A percentile compares a stretch with the other conserved stretches of the same genome.
Evolutionary conservation across 257 asterid genomes (phyloP).

Genomic region (Solanum chiquidenum): DNA sequence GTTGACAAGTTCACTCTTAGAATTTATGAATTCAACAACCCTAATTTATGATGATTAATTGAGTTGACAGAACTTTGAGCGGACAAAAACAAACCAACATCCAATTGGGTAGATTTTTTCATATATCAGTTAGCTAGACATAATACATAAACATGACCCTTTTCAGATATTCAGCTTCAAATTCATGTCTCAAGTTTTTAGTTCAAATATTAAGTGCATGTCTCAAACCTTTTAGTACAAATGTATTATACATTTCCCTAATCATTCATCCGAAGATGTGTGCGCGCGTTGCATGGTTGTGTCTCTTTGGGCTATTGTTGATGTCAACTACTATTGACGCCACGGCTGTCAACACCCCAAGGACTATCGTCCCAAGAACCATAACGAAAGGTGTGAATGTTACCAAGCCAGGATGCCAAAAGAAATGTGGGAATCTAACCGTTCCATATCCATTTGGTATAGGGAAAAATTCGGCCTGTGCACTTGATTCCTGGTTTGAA

Average conservation of each 20-base stretch:
- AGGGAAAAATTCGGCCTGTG: slow-evolving; percentile 21
- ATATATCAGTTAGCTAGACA: too few species aligned
- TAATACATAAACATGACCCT: too few species aligned
- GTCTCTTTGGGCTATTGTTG: neutral
- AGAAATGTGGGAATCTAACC: slow-evolving; percentile 23
- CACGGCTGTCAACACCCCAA: neutral
- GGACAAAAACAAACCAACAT: neutral
- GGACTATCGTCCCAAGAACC: neutral
- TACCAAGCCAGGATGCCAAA: slow-evolving; percentile 28
- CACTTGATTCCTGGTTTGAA: slow-evolving; percentile 11
- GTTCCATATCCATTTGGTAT: slow-evolving; percentile 36
- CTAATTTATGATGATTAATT: neutral
- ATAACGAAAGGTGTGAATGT: slow-evolving; percentile 11
- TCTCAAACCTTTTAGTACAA: neutral
- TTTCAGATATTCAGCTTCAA: too few species aligned
- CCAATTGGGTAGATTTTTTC: neutral
- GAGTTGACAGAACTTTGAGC: neutral
- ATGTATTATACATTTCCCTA: neutral
- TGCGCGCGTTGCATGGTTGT: neutral
- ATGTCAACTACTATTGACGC: neutral
- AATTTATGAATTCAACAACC: neutral
- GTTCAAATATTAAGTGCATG: neutral
- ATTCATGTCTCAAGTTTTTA: too few species aligned
- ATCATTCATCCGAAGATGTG: neutral
- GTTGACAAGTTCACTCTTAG: neutral